A percentile compares a stretch with the other conserved stretches of the same genome.
These are phyloP conservation scores for Fusarium verticillioides DNA, from an alignment of 2,329 filamentous ascomycete genomes.

Conservation along the genomic window DNA sequence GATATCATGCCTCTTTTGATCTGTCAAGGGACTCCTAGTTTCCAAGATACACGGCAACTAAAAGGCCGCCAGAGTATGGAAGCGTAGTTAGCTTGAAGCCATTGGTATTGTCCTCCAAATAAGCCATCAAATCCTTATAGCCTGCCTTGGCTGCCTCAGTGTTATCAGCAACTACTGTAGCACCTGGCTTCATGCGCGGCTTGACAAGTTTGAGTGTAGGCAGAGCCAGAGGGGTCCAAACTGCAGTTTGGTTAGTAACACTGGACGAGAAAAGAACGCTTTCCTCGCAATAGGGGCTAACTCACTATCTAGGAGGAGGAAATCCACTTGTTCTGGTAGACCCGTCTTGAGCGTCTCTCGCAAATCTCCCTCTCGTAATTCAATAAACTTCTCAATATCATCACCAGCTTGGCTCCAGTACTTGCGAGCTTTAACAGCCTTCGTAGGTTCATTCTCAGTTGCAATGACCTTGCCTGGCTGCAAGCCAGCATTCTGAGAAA, in stretches of 20 bases:
- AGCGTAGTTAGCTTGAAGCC: conserved; percentile 57
- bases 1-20: background rate
- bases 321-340: conserved; percentile 62
- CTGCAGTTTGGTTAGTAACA: conserved; percentile 47
- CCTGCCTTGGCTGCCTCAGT: conserved; percentile 50
- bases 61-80: conserved; percentile 47
- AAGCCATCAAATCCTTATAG: conserved; percentile 60
- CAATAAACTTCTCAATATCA: conserved; percentile 61
- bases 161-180: conserved; percentile 63
- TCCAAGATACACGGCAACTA: conserved; percentile 40
- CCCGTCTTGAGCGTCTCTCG: conserved; percentile 61
- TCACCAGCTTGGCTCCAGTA: conserved; percentile 65
- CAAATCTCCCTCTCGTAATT: conserved; percentile 67
- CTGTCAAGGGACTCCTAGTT: background rate
- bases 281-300: conserved; percentile 10
- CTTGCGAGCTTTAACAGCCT: conserved; percentile 61
- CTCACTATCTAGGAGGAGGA: conserved; percentile 71
- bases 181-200: conserved; percentile 57
- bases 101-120: conserved; percentile 57
- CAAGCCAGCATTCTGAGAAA: conserved; percentile 56
- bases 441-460: conserved; percentile 68
- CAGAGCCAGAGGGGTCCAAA: conserved; percentile 66
- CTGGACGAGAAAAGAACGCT: background rate
- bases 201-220: conserved; percentile 61
- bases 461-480: conserved; percentile 60